A percentile compares a stretch with the other conserved stretches of the same genome.
phyloP scores from a whole-genome alignment of 495 filamentous ascomycete species.

The Chaetomidium leptoderma region DNA sequence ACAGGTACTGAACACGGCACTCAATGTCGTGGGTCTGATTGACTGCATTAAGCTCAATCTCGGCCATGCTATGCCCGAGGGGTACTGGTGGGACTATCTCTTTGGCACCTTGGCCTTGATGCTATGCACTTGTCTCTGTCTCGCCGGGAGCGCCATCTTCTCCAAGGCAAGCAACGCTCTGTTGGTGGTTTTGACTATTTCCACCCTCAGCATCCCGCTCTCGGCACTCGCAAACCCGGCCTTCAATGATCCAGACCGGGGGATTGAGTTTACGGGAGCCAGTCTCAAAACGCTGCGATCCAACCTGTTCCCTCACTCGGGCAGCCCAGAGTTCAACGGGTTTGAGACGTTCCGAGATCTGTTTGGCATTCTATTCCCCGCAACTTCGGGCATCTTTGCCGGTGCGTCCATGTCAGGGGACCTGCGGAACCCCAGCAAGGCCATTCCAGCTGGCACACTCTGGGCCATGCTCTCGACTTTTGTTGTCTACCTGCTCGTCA shows the following conservation, averaged over 20 bases:
- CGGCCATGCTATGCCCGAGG: slow-evolving; percentile 64
- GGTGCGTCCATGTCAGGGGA: slow-evolving; percentile 93
- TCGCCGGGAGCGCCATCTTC: slow-evolving; percentile 78
- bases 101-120: slow-evolving; percentile 70
- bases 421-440: slow-evolving; percentile 74
- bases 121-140: slow-evolving; percentile 70
- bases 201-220: slow-evolving; percentile 78
- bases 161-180: slow-evolving; percentile 74
- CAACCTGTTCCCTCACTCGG: slow-evolving; percentile 61
- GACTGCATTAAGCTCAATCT: slow-evolving; percentile 79
- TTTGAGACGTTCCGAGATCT: slow-evolving; percentile 75
- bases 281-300: slow-evolving; percentile 62
- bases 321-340: slow-evolving; percentile 45
- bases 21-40: slow-evolving; percentile 84
- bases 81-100: slow-evolving; percentile 72
- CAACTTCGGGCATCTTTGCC: slow-evolving; percentile 63
- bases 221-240: slow-evolving; percentile 64
- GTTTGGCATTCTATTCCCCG: slow-evolving; percentile 84
- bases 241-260: slow-evolving; percentile 56
- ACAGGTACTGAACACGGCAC: slow-evolving; percentile 77
- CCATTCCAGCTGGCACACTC: slow-evolving; percentile 78
- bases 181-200: slow-evolving; percentile 65
- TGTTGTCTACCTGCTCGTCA: slow-evolving; percentile 68
- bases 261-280: slow-evolving; percentile 73
- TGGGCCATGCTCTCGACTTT: slow-evolving; percentile 74